Percentiles rank a stretch among this genome's conserved stretches.
phyloP scores from a whole-genome alignment of 2,329 filamentous ascomycete genomes.

The Fusarium coffeatum region DNA sequence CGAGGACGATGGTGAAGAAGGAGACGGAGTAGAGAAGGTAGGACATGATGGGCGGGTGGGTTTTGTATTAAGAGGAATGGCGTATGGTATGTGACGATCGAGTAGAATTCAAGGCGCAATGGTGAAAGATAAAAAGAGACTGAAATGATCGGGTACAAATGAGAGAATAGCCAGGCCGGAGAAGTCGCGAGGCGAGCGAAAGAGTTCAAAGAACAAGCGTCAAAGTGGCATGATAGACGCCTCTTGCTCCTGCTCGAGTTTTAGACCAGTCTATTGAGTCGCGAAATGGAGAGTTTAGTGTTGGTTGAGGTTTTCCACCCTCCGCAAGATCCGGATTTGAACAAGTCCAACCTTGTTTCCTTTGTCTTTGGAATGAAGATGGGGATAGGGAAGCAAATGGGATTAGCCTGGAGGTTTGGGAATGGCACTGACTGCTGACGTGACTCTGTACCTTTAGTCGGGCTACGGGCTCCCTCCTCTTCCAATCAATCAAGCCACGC shows the following conservation, averaged over 20 bases:
- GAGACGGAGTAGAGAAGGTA: constrained; percentile 84
- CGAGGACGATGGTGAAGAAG: constrained; percentile 76
- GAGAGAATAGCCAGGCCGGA: constrained; percentile 23
- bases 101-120: constrained; percentile 4
- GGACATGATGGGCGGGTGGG: constrained; percentile 65
- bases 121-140: constrained; percentile 7
- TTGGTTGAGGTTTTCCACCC: constrained; percentile 16
- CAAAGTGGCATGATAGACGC: constrained; percentile 37
- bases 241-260: constrained; percentile 12
- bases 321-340: constrained; percentile 33
- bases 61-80: constrained; percentile 6
- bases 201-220: constrained; percentile 11
- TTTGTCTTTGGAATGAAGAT: constrained; percentile 37
- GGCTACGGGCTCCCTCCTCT: constrained; percentile 37
- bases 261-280: background rate
- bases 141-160: constrained; percentile 26
- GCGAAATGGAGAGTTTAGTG: constrained; percentile 10
- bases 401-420: background rate
- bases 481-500: constrained; percentile 39
- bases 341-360: constrained; percentile 26
- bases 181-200: constrained; percentile 26
- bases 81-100: constrained; percentile 7
- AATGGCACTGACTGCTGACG: constrained; percentile 35
- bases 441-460: constrained; percentile 25
- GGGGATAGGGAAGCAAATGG: background rate